These are phyloP conservation scores for Leccinum incarnatum DNA, from an alignment of 768 basidiomycete genomes.

Conservation along the genomic window DNA sequence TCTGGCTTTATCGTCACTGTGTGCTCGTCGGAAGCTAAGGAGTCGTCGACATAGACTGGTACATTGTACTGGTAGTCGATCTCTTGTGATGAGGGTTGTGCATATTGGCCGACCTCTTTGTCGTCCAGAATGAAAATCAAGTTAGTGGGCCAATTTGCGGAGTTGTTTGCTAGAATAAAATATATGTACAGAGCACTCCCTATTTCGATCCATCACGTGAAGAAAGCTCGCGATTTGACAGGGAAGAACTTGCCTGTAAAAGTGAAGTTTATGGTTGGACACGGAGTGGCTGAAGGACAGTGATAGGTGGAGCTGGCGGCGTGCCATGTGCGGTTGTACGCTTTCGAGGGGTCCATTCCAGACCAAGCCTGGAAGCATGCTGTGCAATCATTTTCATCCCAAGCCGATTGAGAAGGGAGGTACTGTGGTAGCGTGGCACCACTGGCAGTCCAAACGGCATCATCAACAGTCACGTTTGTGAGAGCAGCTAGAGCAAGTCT, in stretches of 20 bases:
- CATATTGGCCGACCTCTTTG: background rate
- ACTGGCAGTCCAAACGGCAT: background rate
- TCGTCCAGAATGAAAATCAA: conserved; percentile 11
- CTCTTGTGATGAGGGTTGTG: background rate
- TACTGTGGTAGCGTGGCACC: background rate
- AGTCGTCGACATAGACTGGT: conserved; percentile 12
- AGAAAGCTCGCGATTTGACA: background rate
- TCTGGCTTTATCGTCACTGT: conserved; percentile 5
- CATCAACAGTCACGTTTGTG: background rate
- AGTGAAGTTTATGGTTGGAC: background rate
- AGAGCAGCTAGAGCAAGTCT: background rate
- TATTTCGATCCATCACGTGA: background rate
- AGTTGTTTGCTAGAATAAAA: conserved; percentile 13
- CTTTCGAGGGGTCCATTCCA: too few species aligned
- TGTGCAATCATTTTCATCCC: background rate
- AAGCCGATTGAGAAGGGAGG: too few species aligned
- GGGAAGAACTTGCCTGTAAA: conserved; percentile 8
- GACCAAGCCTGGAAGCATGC: background rate
- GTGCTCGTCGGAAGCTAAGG: conserved; percentile 8
- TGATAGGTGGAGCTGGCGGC: too few species aligned
- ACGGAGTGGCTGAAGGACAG: too few species aligned
- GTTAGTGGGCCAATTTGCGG: background rate
- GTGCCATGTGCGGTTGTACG: too few species aligned
- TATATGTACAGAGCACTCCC: conserved; percentile 19
- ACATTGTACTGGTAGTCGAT: conserved; percentile 15